Conservation (phyloP, 495 filamentous ascomycete genomes). For the Trichoderma reesei region DNA sequence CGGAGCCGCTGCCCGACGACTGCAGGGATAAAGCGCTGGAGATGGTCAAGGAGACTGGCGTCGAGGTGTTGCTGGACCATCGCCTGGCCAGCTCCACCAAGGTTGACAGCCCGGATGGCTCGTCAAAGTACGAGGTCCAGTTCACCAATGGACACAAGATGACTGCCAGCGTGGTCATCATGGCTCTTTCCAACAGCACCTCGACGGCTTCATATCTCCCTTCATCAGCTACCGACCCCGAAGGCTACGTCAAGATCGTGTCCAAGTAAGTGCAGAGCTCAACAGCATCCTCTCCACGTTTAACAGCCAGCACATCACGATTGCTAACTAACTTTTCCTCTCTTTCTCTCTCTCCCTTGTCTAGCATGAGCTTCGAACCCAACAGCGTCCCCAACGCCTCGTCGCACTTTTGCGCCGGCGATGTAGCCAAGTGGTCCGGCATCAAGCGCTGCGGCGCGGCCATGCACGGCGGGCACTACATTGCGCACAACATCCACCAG, state of each 20-base stretch:
- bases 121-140: constrained; percentile 31
- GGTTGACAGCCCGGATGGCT: constrained; percentile 18
- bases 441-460: constrained; percentile 64
- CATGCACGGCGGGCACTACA: constrained; percentile 55
- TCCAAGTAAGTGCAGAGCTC: constrained; percentile 19
- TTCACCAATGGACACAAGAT: constrained; percentile 46
- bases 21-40: constrained; percentile 45
- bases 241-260: constrained; percentile 48
- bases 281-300: background rate
- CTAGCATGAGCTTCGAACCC: constrained; percentile 36
- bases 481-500: constrained; percentile 51
- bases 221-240: constrained; percentile 33
- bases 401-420: constrained; percentile 49
- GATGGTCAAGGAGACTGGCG: constrained; percentile 42
- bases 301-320: background rate
- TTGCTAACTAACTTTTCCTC: background rate
- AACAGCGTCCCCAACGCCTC: constrained; percentile 35
- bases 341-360: background rate
- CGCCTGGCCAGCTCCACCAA: constrained; percentile 33
- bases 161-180: constrained; percentile 45
- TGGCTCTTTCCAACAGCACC: constrained; percentile 45
- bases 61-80: constrained; percentile 45
- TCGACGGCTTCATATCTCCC: constrained; percentile 49
- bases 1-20: constrained; percentile 57
- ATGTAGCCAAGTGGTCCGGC: constrained; percentile 50